phyloP scores from a whole-genome alignment of 768 basidiomycete genomes.

The Pleurotus salmoneostramineus region DNA sequence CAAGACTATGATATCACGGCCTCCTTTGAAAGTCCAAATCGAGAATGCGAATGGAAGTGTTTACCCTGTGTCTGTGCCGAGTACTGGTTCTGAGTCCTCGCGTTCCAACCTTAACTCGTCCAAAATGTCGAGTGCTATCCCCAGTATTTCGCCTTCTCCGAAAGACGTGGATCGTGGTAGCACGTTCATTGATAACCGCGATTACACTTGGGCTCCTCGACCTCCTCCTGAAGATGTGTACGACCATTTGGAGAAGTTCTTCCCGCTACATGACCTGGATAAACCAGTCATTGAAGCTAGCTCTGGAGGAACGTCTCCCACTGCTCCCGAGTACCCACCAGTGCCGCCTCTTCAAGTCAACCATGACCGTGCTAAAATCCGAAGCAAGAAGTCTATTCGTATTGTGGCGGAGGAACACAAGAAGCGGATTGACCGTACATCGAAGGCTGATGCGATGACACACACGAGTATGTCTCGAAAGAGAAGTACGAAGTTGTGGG shows the following conservation, averaged over 20 bases:
- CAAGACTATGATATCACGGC: conserved; percentile 26
- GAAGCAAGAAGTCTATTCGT: conserved; percentile 88
- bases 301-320: conserved; percentile 78
- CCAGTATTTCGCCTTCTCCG: conserved; percentile 15
- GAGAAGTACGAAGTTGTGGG: conserved; percentile 95
- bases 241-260: conserved; percentile 89
- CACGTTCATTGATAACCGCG: conserved; percentile 60
- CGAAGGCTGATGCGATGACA: conserved; percentile 49
- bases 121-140: conserved; percentile 4
- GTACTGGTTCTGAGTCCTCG: conserved; percentile 3
- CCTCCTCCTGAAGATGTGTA: conserved; percentile 92
- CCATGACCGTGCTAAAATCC: conserved; percentile 38
- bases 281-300: conserved; percentile 90
- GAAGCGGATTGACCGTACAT: conserved; percentile 66
- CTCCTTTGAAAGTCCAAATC: conserved; percentile 43
- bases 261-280: conserved; percentile 94
- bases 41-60: conserved; percentile 18
- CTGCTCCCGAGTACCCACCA: conserved; percentile 47
- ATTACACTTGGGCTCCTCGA: conserved; percentile 83
- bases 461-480: conserved; percentile 51
- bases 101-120: conserved; percentile 4
- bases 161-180: conserved; percentile 35
- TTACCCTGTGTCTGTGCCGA: conserved; percentile 12
- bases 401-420: conserved; percentile 89
- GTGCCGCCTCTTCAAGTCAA: conserved; percentile 29